Evolutionary conservation across 139 green algal genomes (phyloP).

Genomic region (Auxenochlorella protothecoides): DNA sequence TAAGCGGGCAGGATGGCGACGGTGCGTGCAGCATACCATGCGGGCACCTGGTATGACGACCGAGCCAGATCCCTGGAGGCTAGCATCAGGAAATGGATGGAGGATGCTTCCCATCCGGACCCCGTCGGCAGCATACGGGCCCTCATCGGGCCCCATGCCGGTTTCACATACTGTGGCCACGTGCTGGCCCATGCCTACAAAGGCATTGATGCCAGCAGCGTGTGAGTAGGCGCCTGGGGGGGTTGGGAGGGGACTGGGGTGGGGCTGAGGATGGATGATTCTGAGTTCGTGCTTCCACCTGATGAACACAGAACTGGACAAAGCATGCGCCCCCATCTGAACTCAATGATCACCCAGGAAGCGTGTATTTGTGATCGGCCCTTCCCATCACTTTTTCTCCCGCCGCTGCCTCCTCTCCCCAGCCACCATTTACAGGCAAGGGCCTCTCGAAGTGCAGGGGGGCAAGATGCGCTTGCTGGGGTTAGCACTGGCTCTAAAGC

Average conservation of each 20-base stretch:
- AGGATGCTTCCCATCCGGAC: constrained; percentile 8
- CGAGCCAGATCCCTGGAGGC: constrained; percentile 25
- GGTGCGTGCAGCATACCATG: constrained; percentile 35
- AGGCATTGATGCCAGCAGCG: constrained; percentile 46
- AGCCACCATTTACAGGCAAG: constrained; percentile 38
- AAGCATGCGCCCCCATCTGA: too few relatives aligned
- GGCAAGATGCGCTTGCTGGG: neutral
- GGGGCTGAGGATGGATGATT: too few relatives aligned
- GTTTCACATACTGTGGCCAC: constrained; percentile 69
- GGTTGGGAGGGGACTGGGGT: too few relatives aligned
- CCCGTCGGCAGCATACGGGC: constrained; percentile 22
- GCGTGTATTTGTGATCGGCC: constrained; percentile 79
- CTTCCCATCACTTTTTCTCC: constrained; percentile 79
- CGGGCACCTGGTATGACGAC: constrained; percentile 56
- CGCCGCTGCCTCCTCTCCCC: constrained; percentile 62
- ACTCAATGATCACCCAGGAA: constrained; percentile 27
- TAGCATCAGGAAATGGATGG: constrained; percentile 38
- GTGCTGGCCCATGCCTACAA: constrained; percentile 75
- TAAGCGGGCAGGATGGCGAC: neutral
- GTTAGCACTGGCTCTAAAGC: too few relatives aligned
- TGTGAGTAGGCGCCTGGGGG: constrained; percentile 39
- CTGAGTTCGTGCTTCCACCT: neutral
- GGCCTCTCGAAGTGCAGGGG: neutral
- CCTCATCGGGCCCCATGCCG: constrained; percentile 72
- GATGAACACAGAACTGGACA: too few relatives aligned